These are phyloP conservation scores for Aureobasidium uvarum DNA, from an alignment of 2,329 filamentous ascomycete genomes.

Conservation along the genomic window DNA sequence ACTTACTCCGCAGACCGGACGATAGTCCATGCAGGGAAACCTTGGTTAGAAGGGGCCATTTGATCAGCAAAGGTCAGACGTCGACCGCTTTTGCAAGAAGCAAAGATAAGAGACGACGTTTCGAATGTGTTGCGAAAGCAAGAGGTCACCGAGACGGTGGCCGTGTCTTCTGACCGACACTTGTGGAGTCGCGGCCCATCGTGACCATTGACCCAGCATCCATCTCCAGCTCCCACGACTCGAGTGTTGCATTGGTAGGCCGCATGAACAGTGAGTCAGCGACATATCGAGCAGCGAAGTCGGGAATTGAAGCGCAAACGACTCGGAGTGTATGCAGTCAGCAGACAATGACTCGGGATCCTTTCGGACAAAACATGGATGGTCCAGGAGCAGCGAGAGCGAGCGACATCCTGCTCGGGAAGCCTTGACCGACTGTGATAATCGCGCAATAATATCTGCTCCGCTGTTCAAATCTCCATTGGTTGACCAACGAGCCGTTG, in stretches of 20 bases:
- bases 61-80: slow-evolving; percentile 9
- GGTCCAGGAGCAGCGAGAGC: not conserved
- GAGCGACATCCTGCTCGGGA: not conserved
- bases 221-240: not conserved
- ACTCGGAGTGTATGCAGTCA: slow-evolving; percentile 5
- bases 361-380: slow-evolving; percentile 14
- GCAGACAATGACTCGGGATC: not conserved
- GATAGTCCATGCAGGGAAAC: not conserved
- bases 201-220: not conserved
- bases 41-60: not conserved
- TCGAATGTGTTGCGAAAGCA: not conserved
- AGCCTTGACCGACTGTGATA: not conserved
- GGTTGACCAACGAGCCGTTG: not conserved
- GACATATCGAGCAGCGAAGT: slow-evolving; percentile 13
- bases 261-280: not conserved
- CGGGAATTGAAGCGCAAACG: slow-evolving; percentile 2
- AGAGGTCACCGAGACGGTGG: slow-evolving; percentile 7
- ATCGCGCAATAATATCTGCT: slow-evolving; percentile 5
- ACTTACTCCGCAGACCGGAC: not conserved
- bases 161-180: not conserved
- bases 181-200: not conserved
- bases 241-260: not conserved
- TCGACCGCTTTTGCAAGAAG: not conserved
- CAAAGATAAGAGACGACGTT: slow-evolving; percentile 11
- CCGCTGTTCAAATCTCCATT: not conserved